Base-by-base conservation (phyloP, 805 yeast genomes). In the Debaryomyces prosopidis region DNA sequence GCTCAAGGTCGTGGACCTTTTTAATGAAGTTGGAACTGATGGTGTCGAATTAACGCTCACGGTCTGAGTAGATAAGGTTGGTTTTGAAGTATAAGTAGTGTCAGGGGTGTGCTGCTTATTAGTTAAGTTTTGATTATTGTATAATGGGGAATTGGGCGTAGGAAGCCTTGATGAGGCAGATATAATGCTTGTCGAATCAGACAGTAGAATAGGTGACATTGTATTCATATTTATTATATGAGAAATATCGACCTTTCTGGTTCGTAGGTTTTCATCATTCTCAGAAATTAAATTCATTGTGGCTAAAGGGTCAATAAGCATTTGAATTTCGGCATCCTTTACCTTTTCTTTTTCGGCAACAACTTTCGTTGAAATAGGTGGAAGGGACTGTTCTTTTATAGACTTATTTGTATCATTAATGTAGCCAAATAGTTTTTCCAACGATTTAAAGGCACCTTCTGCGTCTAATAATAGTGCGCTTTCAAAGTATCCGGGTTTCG, bases 401-500 rank as follows among this genome's bases (percentile, higher is more conserved):
- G 39, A 14, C n/a, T 30, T 27, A 27, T 39, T 31, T 15, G 20
- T 8, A 14, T 38, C 36, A n/a, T 26, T 26, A 15, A 35, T 35
- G 16, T 38, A 27, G 7, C 34, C 32, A 8, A 64, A 63, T 49
- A 52, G 77, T 44, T 68, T 71, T 46, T 73, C 73, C 43, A 77
- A 65, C 35, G 65, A 65, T 52, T 70, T 60, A 42, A 68, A 65
- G 1, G 83, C 77, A 18, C 68, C 66, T 49, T 76, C 80, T 2
- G 74, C 65, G 50, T 79, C 84, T 42, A 80, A 63, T 23, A 81
- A 60, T 53, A 80, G 57, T 27, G 85, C 76, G 16, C 79, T 71
- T 60, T 81, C 86, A 61, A 81, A 79, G 44, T 81, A 78, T 1
- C 85, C 85, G 0, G 86, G 85, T 43, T 76, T 60, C 3, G 84